Evolutionary conservation across 176 grass and related monocot genomes (phyloP).

Genomic region (Ensete ventricosum): DNA sequence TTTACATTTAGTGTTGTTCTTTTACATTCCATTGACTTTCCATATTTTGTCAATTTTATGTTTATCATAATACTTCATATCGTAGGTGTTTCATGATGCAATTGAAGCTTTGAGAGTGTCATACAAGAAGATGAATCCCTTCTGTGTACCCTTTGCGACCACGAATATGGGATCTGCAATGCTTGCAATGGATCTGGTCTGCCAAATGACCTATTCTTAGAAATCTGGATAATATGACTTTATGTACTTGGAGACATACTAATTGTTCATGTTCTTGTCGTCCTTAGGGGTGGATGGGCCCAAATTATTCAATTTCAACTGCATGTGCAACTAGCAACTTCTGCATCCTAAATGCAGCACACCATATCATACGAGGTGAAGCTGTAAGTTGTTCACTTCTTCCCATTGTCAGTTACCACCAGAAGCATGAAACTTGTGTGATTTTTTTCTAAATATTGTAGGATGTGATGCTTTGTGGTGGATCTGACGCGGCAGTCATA

Average conservation of each 20-base stretch:
- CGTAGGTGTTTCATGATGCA: constrained; percentile 92
- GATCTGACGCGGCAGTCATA: constrained; percentile 91
- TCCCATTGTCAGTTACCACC: not conserved
- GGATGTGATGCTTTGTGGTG: constrained; percentile 99
- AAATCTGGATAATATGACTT: constrained; percentile 10
- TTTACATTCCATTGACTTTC: not conserved
- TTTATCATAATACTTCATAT: constrained; percentile 14
- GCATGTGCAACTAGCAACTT: constrained; percentile 99
- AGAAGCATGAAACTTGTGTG: not conserved
- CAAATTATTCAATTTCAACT: constrained; percentile 99
- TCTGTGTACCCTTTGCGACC: constrained; percentile 97
- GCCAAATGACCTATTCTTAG: constrained; percentile 11
- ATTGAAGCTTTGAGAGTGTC: constrained; percentile 95
- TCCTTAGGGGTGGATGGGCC: constrained; percentile 92
- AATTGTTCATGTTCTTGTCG: constrained; percentile 12
- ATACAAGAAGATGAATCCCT: constrained; percentile 98
- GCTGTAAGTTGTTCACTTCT: constrained; percentile 45
- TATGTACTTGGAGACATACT: constrained; percentile 7
- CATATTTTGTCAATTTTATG: constrained; percentile 16
- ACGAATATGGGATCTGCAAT: constrained; percentile 99
- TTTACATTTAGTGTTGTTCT: not conserved
- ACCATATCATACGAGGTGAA: constrained; percentile 96
- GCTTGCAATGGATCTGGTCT: constrained; percentile 99
- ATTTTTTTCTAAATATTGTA: constrained; percentile 32
- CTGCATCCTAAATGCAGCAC: constrained; percentile 95